These are phyloP conservation scores for Lanmaoa rubissima DNA, from an alignment of 768 basidiomycete genomes.

Conservation along the genomic window DNA sequence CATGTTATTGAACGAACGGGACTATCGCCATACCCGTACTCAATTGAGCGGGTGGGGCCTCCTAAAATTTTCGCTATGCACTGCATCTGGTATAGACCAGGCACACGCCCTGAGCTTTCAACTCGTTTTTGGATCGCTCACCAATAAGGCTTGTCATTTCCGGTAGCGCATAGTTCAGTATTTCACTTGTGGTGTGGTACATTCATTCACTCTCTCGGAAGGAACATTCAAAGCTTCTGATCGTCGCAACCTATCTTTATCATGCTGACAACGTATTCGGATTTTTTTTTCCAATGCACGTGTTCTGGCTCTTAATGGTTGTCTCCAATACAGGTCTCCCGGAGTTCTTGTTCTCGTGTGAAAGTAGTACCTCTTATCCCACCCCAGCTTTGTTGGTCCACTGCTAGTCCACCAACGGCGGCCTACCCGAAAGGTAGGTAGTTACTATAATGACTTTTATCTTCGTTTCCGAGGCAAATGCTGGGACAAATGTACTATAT, in stretches of 20 bases:
- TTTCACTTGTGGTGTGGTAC: neutral
- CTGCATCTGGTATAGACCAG: neutral
- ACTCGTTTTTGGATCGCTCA: neutral
- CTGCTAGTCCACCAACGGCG: neutral
- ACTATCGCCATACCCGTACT: no score
- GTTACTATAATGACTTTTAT: neutral
- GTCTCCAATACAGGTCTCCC: neutral
- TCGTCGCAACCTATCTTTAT: neutral
- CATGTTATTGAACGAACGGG: neutral
- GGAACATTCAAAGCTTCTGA: slow-evolving; percentile 9
- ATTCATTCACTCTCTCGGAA: neutral
- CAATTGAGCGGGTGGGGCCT: neutral
- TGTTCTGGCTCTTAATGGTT: neutral
- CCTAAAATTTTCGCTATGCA: neutral
- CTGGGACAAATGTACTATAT: neutral
- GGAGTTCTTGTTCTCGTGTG: neutral
- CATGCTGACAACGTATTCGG: neutral
- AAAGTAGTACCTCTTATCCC: neutral
- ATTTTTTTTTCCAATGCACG: neutral
- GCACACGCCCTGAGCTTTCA: neutral
- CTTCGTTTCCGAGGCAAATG: neutral
- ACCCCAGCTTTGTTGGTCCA: neutral
- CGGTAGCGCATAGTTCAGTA: neutral
- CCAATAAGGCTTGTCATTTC: neutral
- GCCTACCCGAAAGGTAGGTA: neutral